Evolutionary conservation across 176 grass and related monocot genomes (phyloP).

Genomic region (Paspalum vaginatum): DNA sequence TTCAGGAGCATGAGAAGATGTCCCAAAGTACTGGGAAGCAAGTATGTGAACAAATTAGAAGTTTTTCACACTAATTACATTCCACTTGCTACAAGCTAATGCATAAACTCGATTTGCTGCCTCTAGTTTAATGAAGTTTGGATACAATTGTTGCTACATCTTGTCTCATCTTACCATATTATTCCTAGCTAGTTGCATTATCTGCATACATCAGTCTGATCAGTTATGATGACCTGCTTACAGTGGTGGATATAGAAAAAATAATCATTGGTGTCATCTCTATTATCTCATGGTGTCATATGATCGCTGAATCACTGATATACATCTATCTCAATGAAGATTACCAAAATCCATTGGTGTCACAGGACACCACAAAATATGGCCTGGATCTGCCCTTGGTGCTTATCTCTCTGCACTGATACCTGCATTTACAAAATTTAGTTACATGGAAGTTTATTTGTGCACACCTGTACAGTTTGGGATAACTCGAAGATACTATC

Average conservation of each 20-base stretch:
- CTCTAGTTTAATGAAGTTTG: conserved; percentile 18
- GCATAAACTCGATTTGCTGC: background rate
- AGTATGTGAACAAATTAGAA: conserved; percentile 41
- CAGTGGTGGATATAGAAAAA: too few species aligned
- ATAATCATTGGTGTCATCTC: too few species aligned
- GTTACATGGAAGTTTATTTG: background rate
- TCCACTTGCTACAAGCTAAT: conserved; percentile 27
- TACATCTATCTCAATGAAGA: too few species aligned
- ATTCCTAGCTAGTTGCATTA: background rate
- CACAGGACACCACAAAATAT: too few species aligned
- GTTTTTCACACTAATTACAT: conserved; percentile 27
- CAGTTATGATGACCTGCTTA: conserved; percentile 11
- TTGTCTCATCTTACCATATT: conserved; percentile 30
- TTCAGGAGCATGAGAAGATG: conserved; percentile 74
- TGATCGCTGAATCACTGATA: too few species aligned
- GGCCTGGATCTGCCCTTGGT: background rate
- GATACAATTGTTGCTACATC: background rate
- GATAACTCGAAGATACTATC: conserved; percentile 14
- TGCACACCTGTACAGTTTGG: background rate
- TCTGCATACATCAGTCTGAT: background rate
- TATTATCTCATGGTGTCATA: too few species aligned
- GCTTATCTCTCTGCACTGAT: conserved; percentile 2
- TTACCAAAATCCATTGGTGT: too few species aligned
- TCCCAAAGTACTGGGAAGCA: conserved; percentile 59
- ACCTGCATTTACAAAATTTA: conserved; percentile 25